These are phyloP conservation scores for Debaryomyces udenii DNA, from an alignment of 1,139 yeast genomes.

Conservation along the genomic window DNA sequence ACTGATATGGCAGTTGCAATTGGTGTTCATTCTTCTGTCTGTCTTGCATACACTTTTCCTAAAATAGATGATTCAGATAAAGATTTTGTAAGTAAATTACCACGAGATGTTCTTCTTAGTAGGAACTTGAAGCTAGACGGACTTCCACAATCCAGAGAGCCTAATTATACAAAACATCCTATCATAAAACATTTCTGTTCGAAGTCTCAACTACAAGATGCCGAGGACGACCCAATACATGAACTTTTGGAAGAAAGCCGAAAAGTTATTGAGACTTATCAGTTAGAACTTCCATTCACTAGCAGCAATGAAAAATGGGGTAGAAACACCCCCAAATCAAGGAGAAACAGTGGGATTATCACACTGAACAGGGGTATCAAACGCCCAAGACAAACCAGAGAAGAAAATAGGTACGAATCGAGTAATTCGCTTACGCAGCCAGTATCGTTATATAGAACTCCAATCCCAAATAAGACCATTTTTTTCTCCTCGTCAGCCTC, in stretches of 20 bases:
- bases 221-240: conserved; percentile 31
- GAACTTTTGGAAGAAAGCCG: conserved; percentile 30
- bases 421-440: conserved; percentile 15
- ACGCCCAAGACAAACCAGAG: conserved; percentile 11
- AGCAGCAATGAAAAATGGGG: background rate
- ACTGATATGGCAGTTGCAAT: conserved; percentile 3
- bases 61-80: conserved; percentile 16
- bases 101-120: conserved; percentile 25
- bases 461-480: conserved; percentile 34
- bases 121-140: conserved; percentile 28
- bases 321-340: background rate
- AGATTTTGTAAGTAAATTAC: conserved; percentile 14
- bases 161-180: conserved; percentile 16
- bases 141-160: conserved; percentile 19
- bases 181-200: conserved; percentile 15
- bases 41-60: conserved; percentile 29
- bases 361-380: conserved; percentile 14
- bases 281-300: conserved; percentile 23
- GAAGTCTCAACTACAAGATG: background rate
- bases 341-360: background rate
- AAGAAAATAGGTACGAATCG: conserved; percentile 6
- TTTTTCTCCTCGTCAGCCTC: conserved; percentile 36
- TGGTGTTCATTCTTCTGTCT: conserved; percentile 19
- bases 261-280: conserved; percentile 20
- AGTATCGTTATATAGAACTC: conserved; percentile 28